These are phyloP conservation scores for Myrica gale DNA, from an alignment of 306 rosid species.

Conservation along the genomic window DNA sequence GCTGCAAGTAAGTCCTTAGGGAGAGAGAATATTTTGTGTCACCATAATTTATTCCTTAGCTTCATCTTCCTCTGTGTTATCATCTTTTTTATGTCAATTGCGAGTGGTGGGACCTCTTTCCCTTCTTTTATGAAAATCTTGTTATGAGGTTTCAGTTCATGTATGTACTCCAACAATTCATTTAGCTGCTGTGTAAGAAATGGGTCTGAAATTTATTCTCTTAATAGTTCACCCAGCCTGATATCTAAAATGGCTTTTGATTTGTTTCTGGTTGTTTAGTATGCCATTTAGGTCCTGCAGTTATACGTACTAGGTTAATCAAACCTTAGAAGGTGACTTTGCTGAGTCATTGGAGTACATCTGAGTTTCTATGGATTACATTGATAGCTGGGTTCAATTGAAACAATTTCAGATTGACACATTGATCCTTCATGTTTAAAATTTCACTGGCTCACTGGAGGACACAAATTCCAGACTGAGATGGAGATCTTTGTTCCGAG, in stretches of 20 bases:
- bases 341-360: constrained; percentile 5
- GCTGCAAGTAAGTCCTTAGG: constrained; percentile 82
- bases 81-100: background rate
- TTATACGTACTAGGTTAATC: background rate
- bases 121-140: background rate
- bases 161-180: background rate
- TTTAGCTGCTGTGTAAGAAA: background rate
- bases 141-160: background rate
- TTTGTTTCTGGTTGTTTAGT: background rate
- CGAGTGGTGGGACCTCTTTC: background rate
- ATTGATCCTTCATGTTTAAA: constrained; percentile 3
- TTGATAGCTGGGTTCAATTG: constrained; percentile 17
- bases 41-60: background rate
- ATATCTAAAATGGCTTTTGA: background rate
- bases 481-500: background rate
- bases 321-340: background rate
- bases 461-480: constrained; percentile 6
- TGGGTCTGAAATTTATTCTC: background rate
- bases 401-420: constrained; percentile 6
- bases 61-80: background rate
- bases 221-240: background rate
- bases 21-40: background rate
- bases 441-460: constrained; percentile 6
- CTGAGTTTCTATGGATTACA: constrained; percentile 15
- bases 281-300: background rate